Evolutionary conservation across 2,329 filamentous ascomycete species (phyloP).

Genomic region (Metarhizium robertsii): DNA sequence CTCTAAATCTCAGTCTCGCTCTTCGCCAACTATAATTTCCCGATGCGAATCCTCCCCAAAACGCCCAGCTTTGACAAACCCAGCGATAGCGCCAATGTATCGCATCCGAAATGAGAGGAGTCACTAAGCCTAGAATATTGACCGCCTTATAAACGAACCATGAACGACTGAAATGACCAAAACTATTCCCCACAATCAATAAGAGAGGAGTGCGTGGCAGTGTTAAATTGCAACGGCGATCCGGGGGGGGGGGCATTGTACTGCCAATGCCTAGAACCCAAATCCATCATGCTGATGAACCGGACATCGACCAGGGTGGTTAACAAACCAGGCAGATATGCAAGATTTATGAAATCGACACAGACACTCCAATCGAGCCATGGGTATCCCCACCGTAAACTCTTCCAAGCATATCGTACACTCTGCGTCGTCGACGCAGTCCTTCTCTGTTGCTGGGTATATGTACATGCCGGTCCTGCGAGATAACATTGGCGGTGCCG

Average conservation of each 20-base stretch:
- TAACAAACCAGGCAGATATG: conserved; percentile 53
- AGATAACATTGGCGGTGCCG: conserved; percentile 21
- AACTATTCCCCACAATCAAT: neutral
- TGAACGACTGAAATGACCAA: neutral
- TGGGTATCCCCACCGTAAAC: conserved; percentile 50
- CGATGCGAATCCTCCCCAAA: neutral
- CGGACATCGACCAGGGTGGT: conserved; percentile 53
- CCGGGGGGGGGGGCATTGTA: neutral
- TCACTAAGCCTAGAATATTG: neutral
- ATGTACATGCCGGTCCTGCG: conserved; percentile 53
- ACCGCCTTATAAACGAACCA: neutral
- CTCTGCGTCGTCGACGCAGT: conserved; percentile 58
- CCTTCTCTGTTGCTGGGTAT: conserved; percentile 57
- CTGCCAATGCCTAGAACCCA: conserved; percentile 29
- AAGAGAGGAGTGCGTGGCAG: neutral
- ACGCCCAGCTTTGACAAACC: neutral
- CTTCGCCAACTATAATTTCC: neutral
- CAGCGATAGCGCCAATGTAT: neutral
- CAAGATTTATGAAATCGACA: conserved; percentile 55
- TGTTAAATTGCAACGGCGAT: no score
- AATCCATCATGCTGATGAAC: conserved; percentile 57
- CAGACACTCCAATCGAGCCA: conserved; percentile 59
- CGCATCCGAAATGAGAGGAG: neutral
- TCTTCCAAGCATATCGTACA: conserved; percentile 62
- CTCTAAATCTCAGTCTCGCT: neutral